Conservation (phyloP, 1,284 basidiomycete species). For the Ceratobasidium sp. region DNA sequence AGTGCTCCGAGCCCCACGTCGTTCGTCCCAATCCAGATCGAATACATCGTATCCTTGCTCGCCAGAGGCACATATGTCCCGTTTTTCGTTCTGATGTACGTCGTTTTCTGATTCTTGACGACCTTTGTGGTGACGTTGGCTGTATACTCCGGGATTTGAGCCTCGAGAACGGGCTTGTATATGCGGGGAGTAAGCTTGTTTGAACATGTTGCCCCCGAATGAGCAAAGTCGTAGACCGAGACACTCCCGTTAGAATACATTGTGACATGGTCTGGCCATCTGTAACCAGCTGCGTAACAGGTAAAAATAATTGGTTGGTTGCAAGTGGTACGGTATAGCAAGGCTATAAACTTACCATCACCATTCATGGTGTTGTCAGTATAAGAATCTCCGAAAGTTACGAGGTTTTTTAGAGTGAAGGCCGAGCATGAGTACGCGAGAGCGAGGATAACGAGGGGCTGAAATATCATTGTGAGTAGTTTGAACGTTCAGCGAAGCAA, state of each 20-base stretch:
- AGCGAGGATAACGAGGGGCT: conserved; percentile 8
- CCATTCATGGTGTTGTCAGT: conserved; percentile 55
- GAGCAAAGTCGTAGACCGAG: conserved; percentile 58
- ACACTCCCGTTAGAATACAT: conserved; percentile 55
- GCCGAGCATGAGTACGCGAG: conserved; percentile 24
- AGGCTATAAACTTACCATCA: conserved; percentile 48
- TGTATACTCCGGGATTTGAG: conserved; percentile 54
- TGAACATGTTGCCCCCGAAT: conserved; percentile 60
- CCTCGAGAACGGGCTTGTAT: conserved; percentile 58
- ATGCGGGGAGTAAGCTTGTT: conserved; percentile 60
- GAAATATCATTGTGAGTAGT: not conserved
- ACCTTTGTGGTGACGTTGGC: conserved; percentile 18
- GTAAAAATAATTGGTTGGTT: not conserved
- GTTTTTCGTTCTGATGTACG: conserved; percentile 29
- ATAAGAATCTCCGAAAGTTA: conserved; percentile 57
- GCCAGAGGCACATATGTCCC: conserved; percentile 24
- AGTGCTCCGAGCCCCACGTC: conserved; percentile 57
- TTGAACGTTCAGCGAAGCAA: not conserved
- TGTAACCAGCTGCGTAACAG: conserved; percentile 46
- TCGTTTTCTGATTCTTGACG: not conserved
- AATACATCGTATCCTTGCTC: conserved; percentile 57
- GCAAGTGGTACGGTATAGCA: too few species aligned
- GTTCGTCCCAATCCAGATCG: conserved; percentile 62
- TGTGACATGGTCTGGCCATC: conserved; percentile 58
- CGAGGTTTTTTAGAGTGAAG: conserved; percentile 32